Evolutionary conservation across 2,329 filamentous ascomycete genomes (phyloP).

Genomic region (Didymella sp.): DNA sequence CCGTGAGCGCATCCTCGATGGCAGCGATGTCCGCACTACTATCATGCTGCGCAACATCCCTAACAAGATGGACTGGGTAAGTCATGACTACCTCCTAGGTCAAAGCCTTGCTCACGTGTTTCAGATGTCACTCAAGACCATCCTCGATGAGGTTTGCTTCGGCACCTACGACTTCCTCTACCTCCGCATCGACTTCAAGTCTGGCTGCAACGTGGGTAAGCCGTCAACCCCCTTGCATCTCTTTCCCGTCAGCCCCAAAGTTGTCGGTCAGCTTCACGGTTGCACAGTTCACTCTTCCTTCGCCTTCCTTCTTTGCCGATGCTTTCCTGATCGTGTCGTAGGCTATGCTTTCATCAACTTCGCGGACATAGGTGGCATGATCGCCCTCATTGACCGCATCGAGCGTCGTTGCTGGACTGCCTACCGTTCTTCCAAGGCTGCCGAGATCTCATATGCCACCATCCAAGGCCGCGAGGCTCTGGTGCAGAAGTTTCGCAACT

Average conservation of each 20-base stretch:
- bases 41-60: constrained; percentile 97
- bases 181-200: constrained; percentile 73
- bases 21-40: constrained; percentile 59
- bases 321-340: not conserved
- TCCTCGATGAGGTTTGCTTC: constrained; percentile 78
- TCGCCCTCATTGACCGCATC: constrained; percentile 40
- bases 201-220: constrained; percentile 68
- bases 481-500: constrained; percentile 95
- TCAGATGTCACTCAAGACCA: constrained; percentile 66
- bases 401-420: constrained; percentile 67
- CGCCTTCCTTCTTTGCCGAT: not conserved
- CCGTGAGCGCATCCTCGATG: constrained; percentile 48
- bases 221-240: not conserved
- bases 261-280: not conserved
- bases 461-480: constrained; percentile 93
- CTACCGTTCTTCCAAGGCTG: constrained; percentile 82
- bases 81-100: constrained; percentile 19
- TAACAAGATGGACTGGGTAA: constrained; percentile 77
- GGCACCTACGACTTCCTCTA: constrained; percentile 96
- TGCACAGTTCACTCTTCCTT: not conserved
- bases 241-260: not conserved
- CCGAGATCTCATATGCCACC: constrained; percentile 94
- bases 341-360: constrained; percentile 98
- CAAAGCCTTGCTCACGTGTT: constrained; percentile 24
- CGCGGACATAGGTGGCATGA: constrained; percentile 63